These are phyloP conservation scores for Theileria sp. DNA, from an alignment of 169 alveolate species.

Conservation along the genomic window DNA sequence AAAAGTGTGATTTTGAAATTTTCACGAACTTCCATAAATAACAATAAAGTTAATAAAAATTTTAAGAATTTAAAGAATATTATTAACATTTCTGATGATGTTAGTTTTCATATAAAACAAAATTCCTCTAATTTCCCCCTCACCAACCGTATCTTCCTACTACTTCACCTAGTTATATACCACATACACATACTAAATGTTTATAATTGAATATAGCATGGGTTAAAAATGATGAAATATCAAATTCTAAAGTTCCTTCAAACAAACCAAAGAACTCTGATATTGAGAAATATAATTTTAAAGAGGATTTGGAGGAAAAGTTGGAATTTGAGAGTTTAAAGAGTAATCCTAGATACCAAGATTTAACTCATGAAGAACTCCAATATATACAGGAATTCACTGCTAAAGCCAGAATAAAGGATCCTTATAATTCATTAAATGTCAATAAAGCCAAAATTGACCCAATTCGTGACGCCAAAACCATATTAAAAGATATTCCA, in stretches of 20 bases:
- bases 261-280: neutral
- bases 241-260: neutral
- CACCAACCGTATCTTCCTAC: neutral
- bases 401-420: conserved; percentile 59
- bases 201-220: neutral
- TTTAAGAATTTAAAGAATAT: neutral
- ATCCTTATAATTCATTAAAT: conserved; percentile 64
- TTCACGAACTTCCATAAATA: conserved; percentile 41
- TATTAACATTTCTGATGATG: neutral
- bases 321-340: conserved; percentile 33
- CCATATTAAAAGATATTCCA: conserved; percentile 41
- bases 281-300: conserved; percentile 11
- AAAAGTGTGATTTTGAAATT: neutral
- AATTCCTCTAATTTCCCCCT: neutral
- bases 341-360: conserved; percentile 50
- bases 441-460: conserved; percentile 64
- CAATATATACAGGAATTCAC: conserved; percentile 66
- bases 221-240: neutral
- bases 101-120: conserved; percentile 1
- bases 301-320: conserved; percentile 5
- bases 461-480: conserved; percentile 73
- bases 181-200: too few species aligned
- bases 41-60: conserved; percentile 13
- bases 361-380: conserved; percentile 73
- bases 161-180: neutral